A percentile compares a stretch with the other conserved stretches of the same genome.
phyloP scores from a whole-genome alignment of 148 eudicot genomes.

The Euryodendron excelsum region DNA sequence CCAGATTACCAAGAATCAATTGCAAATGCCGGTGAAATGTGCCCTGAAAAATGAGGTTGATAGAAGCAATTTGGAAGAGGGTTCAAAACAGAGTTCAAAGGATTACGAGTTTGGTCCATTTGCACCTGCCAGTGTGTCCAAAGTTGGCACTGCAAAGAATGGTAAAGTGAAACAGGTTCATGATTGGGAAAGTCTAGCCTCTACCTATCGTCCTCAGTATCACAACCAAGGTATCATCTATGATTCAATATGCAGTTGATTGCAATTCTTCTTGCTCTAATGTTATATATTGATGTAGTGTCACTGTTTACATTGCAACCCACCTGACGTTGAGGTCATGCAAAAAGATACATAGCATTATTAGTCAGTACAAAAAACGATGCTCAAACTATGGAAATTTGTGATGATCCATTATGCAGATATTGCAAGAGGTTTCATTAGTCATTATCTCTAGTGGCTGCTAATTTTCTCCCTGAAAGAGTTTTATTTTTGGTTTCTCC shows the following conservation, averaged over 20 bases:
- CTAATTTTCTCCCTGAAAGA: not conserved
- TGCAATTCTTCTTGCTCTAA: not conserved
- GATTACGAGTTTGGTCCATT: constrained; percentile 72
- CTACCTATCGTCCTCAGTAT: constrained; percentile 70
- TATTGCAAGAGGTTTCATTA: not conserved
- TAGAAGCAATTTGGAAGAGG: constrained; percentile 20
- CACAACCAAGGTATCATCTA: constrained; percentile 73
- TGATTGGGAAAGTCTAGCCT: constrained; percentile 66
- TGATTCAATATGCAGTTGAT: not conserved
- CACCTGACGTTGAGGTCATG: not conserved
- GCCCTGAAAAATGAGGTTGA: constrained; percentile 35
- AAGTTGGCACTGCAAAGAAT: constrained; percentile 33
- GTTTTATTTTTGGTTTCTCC: not conserved
- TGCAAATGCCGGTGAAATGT: constrained; percentile 26
- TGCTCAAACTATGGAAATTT: not conserved
- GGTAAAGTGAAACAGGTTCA: constrained; percentile 33
- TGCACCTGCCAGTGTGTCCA: constrained; percentile 64
- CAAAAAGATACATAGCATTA: not conserved
- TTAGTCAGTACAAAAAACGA: not conserved
- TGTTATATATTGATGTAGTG: not conserved
- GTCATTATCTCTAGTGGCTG: not conserved
- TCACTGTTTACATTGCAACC: not conserved
- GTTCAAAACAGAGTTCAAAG: constrained; percentile 26
- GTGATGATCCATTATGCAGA: not conserved
- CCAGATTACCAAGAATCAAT: constrained; percentile 25